These are phyloP conservation scores for Ettlia oleoabundans DNA, from an alignment of 139 green algal species.

Conservation along the genomic window DNA sequence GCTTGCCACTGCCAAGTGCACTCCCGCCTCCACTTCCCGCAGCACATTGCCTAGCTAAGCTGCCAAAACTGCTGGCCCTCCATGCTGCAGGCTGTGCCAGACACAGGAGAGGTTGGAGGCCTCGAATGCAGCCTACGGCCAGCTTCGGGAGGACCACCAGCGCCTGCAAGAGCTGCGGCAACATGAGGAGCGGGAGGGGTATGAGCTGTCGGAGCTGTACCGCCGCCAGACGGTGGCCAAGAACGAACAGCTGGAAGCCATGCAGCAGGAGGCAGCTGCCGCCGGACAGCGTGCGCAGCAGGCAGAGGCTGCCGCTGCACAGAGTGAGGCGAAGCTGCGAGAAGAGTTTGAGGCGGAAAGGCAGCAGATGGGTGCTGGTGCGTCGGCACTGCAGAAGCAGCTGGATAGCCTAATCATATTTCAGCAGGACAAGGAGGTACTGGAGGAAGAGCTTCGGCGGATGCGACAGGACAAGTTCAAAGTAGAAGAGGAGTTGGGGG, in stretches of 20 bases:
- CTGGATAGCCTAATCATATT: background rate
- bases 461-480: background rate
- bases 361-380: background rate
- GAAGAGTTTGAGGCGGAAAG: background rate
- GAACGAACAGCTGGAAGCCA: conserved; percentile 62
- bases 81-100: conserved; percentile 20
- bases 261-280: conserved; percentile 51
- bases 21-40: too few species aligned
- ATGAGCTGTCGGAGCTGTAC: conserved; percentile 71
- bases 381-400: conserved; percentile 1
- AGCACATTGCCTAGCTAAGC: too few species aligned
- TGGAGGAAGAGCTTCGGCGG: background rate
- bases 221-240: conserved; percentile 69
- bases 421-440: background rate
- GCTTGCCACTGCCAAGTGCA: too few species aligned
- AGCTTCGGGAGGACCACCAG: conserved; percentile 67
- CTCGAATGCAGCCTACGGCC: background rate
- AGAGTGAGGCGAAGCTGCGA: conserved; percentile 38
- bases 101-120: background rate
- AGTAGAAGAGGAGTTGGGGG: background rate
- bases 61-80: too few species aligned
- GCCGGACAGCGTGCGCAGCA: background rate
- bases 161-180: conserved; percentile 66
- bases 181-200: conserved; percentile 69
- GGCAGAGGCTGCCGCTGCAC: background rate